phyloP scores from a whole-genome alignment of 768 basidiomycete genomes.

The Gymnopilus junonius region DNA sequence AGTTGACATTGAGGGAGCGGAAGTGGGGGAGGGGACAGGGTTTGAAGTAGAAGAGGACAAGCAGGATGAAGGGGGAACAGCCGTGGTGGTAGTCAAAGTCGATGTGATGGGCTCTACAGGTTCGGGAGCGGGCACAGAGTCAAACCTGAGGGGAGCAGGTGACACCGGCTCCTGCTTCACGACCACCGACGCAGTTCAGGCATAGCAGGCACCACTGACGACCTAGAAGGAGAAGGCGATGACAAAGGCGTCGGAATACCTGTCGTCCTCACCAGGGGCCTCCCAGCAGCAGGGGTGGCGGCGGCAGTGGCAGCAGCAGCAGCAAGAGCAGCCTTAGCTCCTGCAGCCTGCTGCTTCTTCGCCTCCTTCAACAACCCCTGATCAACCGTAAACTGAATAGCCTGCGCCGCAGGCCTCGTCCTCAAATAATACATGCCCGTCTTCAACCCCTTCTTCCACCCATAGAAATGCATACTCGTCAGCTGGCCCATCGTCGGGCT shows the following conservation, averaged over 20 bases:
- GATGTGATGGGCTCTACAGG: not conserved
- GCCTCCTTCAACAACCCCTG: constrained; percentile 73
- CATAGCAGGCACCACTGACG: constrained; percentile 19
- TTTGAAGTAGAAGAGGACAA: no score
- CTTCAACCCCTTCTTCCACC: constrained; percentile 99
- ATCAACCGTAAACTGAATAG: constrained; percentile 98
- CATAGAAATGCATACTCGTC: constrained; percentile 97
- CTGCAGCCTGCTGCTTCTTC: constrained; percentile 47
- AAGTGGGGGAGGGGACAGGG: no score
- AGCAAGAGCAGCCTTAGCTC: constrained; percentile 26
- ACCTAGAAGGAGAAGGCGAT: constrained; percentile 31
- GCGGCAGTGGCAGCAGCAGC: constrained; percentile 26
- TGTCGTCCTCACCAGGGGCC: constrained; percentile 15
- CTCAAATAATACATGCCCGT: constrained; percentile 99
- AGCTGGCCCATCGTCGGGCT: constrained; percentile 90
- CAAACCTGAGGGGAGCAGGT: constrained; percentile 19
- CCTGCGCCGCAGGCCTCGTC: constrained; percentile 92
- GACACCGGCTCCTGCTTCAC: constrained; percentile 33
- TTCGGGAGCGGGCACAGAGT: constrained; percentile 6
- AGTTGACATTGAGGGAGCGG: no score
- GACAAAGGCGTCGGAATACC: constrained; percentile 38
- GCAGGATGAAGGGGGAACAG: constrained; percentile 5
- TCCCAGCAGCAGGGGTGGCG: constrained; percentile 25
- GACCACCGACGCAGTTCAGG: constrained; percentile 20
- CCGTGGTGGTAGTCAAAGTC: not conserved